Evolutionary conservation across 805 yeast species (phyloP).

Genomic region (Sungouiozyma ichnusensis): DNA sequence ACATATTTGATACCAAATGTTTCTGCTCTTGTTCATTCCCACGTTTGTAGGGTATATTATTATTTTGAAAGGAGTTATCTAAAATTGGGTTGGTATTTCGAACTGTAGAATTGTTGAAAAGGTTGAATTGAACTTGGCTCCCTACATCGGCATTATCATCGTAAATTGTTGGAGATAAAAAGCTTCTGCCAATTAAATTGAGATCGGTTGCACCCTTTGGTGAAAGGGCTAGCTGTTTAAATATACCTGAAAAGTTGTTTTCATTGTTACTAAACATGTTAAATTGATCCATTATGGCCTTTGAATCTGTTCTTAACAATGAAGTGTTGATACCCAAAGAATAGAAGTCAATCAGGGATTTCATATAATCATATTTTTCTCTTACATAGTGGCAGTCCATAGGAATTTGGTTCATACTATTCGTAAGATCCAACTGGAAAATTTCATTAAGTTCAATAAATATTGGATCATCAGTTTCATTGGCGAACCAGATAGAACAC

Average conservation of each 20-base stretch:
- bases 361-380: not conserved
- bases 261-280: constrained; percentile 14
- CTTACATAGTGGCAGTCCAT: not conserved
- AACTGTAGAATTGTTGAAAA: not conserved
- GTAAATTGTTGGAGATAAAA: not conserved
- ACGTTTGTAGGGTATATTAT: not conserved
- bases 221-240: not conserved
- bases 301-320: constrained; percentile 14
- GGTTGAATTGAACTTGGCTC: not conserved
- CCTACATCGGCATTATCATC: not conserved
- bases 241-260: constrained; percentile 5
- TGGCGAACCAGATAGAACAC: constrained; percentile 17
- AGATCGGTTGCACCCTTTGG: constrained; percentile 3
- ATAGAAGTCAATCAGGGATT: constrained; percentile 1
- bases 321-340: constrained; percentile 2
- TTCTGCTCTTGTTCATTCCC: not conserved
- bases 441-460: constrained; percentile 6
- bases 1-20: not conserved
- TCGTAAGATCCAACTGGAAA: constrained; percentile 2
- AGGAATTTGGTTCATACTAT: not conserved
- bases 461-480: constrained; percentile 13
- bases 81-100: not conserved
- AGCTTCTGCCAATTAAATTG: not conserved
- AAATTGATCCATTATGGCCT: constrained; percentile 23
- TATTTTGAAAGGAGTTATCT: not conserved